Percentiles rank a stretch among this genome's conserved stretches.
Conservation (phyloP, 805 yeast species). For the Starmerella sp. region DNA sequence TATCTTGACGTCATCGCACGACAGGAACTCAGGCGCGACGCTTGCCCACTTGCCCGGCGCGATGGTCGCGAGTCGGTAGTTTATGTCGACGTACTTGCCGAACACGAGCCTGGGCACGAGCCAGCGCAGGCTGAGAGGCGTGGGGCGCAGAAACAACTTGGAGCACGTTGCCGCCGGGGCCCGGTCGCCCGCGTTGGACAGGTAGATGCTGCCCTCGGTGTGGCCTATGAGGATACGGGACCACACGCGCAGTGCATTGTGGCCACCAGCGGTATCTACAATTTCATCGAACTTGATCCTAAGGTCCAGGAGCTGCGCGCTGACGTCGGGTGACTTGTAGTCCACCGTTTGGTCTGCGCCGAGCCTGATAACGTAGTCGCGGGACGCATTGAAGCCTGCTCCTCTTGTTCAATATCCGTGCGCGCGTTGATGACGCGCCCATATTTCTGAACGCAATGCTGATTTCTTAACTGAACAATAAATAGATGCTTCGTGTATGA, state of each 20-base stretch:
- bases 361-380: constrained; percentile 33
- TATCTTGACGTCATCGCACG: not conserved
- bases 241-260: constrained; percentile 37
- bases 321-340: constrained; percentile 11
- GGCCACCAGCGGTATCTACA: constrained; percentile 55
- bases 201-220: not conserved
- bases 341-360: constrained; percentile 45
- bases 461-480: too few species aligned
- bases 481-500: too few species aligned
- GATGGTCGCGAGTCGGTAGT: not conserved
- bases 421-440: too few species aligned
- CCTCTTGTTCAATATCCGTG: too few species aligned
- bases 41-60: not conserved
- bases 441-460: too few species aligned
- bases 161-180: not conserved
- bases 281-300: constrained; percentile 41
- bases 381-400: constrained; percentile 41
- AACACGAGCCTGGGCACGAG: not conserved
- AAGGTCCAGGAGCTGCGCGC: constrained; percentile 1
- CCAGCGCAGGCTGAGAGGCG: not conserved
- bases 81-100: not conserved
- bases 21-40: not conserved
- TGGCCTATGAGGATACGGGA: constrained; percentile 33
- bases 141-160: not conserved
- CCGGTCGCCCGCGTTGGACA: not conserved